Conservation (phyloP, 345 rosid species). For the Adansonia digitata region DNA sequence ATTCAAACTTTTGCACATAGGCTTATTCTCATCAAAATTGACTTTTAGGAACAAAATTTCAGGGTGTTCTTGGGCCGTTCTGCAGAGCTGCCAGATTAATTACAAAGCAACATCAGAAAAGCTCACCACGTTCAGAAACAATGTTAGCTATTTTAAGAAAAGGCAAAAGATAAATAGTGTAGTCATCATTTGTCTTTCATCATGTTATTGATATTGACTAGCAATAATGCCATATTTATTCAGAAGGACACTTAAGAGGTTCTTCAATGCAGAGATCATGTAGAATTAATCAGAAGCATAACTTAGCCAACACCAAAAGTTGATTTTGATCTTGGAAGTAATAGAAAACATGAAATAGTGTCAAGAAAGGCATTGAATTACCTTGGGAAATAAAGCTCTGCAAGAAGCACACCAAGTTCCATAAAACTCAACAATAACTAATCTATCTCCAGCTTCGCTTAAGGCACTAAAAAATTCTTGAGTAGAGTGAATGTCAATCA, state of each 20-base stretch:
- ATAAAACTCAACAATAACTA: constrained; percentile 88
- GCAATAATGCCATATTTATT: background rate
- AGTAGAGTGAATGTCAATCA: constrained; percentile 80
- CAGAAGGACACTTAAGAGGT: background rate
- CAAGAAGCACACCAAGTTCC: constrained; percentile 99
- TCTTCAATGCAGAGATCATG: background rate
- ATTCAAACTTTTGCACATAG: constrained; percentile 85
- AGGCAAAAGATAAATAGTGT: background rate
- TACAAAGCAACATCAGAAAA: background rate
- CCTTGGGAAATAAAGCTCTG: constrained; percentile 87
- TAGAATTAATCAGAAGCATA: background rate
- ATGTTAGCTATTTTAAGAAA: background rate
- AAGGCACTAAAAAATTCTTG: constrained; percentile 68
- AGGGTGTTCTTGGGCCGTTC: constrained; percentile 61
- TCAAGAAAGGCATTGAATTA: constrained; percentile 10
- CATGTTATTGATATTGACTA: background rate
- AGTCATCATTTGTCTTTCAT: background rate
- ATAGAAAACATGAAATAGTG: background rate
- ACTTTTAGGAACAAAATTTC: constrained; percentile 81
- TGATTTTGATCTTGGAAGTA: background rate
- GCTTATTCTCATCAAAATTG: constrained; percentile 84
- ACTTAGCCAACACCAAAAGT: background rate
- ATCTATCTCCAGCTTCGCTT: constrained; percentile 66
- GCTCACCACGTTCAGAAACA: background rate
- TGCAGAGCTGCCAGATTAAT: constrained; percentile 63